Percentiles rank a stretch among this genome's conserved stretches.
Conservation (phyloP, 805 yeast species). For the Lipomyces chichibuensis region DNA sequence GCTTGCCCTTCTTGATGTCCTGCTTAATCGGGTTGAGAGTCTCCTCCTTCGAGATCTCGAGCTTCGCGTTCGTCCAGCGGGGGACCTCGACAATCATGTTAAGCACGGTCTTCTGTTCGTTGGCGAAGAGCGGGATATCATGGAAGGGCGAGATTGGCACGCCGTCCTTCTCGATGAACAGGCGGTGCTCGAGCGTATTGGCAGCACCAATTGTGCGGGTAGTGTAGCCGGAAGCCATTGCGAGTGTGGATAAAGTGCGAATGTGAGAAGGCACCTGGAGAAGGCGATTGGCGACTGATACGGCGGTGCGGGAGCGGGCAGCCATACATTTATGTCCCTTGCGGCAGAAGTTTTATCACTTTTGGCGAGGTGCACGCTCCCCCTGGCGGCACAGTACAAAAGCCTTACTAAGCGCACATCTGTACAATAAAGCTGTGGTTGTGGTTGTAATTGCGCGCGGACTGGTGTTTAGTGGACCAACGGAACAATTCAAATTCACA, state of each 20-base stretch:
- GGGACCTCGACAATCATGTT: slow-evolving; percentile 97
- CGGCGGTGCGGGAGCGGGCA: neutral
- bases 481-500: neutral
- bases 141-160: slow-evolving; percentile 96
- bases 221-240: slow-evolving; percentile 56
- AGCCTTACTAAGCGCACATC: neutral
- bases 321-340: neutral
- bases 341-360: neutral
- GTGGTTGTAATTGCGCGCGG: neutral
- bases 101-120: slow-evolving; percentile 83
- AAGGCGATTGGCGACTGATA: neutral
- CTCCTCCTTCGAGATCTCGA: slow-evolving; percentile 72
- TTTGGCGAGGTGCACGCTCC: neutral
- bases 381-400: neutral
- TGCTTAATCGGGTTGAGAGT: slow-evolving; percentile 91
- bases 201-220: slow-evolving; percentile 95
- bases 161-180: slow-evolving; percentile 89
- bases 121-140: slow-evolving; percentile 89
- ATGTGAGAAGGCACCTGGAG: neutral
- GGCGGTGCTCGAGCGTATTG: slow-evolving; percentile 91
- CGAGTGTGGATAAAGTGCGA: neutral
- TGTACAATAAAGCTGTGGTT: neutral
- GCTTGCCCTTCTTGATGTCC: slow-evolving; percentile 91
- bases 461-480: no score
- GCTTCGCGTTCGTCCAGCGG: slow-evolving; percentile 97